Evolutionary conservation across 164 flowering plant species (phyloP).

Genomic region (Kingdonia uniflora): DNA sequence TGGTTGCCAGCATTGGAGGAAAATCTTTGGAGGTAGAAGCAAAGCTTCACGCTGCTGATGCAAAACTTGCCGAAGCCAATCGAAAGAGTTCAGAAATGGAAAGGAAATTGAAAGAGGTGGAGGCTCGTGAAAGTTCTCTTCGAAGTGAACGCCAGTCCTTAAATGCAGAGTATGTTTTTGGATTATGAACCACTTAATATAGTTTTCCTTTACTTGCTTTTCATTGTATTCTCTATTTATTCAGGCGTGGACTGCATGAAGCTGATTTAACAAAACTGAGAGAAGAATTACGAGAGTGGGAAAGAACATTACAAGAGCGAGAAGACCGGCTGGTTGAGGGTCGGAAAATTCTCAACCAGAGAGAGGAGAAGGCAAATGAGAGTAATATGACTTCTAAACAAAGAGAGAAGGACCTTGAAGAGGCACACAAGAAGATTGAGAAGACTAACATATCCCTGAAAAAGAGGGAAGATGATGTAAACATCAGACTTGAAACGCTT

Average conservation of each 20-base stretch:
- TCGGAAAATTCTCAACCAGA: conserved; percentile 36
- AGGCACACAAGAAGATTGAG: conserved; percentile 34
- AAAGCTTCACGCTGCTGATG: conserved; percentile 53
- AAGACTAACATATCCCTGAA: conserved; percentile 20
- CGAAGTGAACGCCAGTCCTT: conserved; percentile 47
- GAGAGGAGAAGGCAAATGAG: conserved; percentile 58
- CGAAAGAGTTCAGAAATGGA: conserved; percentile 53
- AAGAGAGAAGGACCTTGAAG: conserved; percentile 49
- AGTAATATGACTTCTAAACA: conserved; percentile 27
- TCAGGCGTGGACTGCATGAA: conserved; percentile 64
- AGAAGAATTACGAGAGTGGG: conserved; percentile 71
- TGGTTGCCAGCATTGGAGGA: conserved; percentile 38
- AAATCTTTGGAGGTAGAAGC: conserved; percentile 49
- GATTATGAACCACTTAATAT: not conserved
- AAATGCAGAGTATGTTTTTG: conserved; percentile 48
- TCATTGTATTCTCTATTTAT: not conserved
- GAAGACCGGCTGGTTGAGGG: conserved; percentile 51
- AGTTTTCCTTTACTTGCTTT: not conserved
- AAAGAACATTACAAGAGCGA: conserved; percentile 46
- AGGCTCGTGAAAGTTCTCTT: conserved; percentile 53
- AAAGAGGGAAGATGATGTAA: conserved; percentile 45
- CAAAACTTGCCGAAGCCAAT: conserved; percentile 67
- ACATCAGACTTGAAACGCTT: conserved; percentile 30
- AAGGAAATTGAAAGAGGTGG: conserved; percentile 58
- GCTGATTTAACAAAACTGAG: conserved; percentile 37